Evolutionary conservation across 2,329 filamentous ascomycete genomes (phyloP).

Genomic region (Amauroascus verrucosus): DNA sequence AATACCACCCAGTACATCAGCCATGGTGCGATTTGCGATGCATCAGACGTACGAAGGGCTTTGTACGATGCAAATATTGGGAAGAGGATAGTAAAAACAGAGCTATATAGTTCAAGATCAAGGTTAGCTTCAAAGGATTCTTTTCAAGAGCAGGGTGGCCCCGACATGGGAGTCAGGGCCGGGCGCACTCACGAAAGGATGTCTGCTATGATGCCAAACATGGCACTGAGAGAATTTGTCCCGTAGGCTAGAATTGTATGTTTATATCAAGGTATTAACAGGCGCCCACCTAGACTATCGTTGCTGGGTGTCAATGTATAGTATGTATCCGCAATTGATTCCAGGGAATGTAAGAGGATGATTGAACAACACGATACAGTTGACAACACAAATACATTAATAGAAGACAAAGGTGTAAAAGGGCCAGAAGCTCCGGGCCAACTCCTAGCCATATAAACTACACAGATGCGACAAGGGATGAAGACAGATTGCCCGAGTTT

Average conservation of each 20-base stretch:
- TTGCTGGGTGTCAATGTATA: background rate
- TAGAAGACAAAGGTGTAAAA: background rate
- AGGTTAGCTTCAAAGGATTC: constrained; percentile 17
- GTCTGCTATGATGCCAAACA: constrained; percentile 71
- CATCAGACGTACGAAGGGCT: constrained; percentile 84
- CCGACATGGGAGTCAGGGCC: background rate
- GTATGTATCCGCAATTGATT: no score
- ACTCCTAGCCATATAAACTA: background rate
- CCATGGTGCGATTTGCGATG: constrained; percentile 87
- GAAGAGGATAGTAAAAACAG: constrained; percentile 79
- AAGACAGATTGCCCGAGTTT: no score
- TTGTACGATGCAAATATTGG: constrained; percentile 97
- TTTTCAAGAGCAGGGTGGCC: no score
- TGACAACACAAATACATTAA: background rate
- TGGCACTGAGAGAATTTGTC: constrained; percentile 24
- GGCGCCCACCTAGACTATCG: background rate
- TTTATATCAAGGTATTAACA: background rate
- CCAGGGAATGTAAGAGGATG: no score
- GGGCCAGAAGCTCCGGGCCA: background rate
- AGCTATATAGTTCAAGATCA: constrained; percentile 44
- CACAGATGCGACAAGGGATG: background rate
- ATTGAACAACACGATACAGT: background rate
- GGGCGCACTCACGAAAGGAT: constrained; percentile 57
- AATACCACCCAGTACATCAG: constrained; percentile 98
- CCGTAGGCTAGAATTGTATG: background rate